Evolutionary conservation across 345 rosid species (phyloP), one percentile per base, ranked within the genome.

Genomic region (Lumnitzera racemosa): DNA sequence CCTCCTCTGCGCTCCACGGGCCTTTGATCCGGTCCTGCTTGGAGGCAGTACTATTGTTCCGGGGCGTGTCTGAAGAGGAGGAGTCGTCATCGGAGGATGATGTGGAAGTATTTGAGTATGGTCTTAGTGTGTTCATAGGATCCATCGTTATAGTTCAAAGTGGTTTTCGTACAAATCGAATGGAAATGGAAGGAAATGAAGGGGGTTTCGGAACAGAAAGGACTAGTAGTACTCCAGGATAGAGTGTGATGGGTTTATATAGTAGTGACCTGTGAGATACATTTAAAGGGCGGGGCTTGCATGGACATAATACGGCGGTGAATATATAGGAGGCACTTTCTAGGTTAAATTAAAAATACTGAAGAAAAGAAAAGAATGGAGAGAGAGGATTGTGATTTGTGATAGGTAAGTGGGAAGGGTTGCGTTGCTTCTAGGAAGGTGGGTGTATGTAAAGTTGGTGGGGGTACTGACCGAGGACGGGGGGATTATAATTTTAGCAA

Each of bases 1-100:
- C 90, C 60, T 84, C 90, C 57, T 84, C 90, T 0, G 90, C 83
- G 46, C 90, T 84, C 90, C 90, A 84, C 0, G 90, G 90, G 48
- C 90, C 90, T 63, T 80, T 84, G 57, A 84, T 81, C 60, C 73
- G 56, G 16, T 74, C 83, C 13, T 65, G 50, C 46, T 63, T 80
- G 41, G 47, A 59, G 2, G 51, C 15, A 12, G 17, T 16, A 49
- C 78, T 66, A 2, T 59, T 56, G 57, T 49, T 62, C 16, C 52
- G 71, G 49, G 73, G 71, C 5, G 89, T 72, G 9, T 77, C 78
- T 0, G 90, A 81, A 46, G 84, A 77, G 13, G 83, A 84, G 43
- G 83, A 61, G 52, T 58, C 61, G 0, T 46, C 41, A 23, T 75
- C 82, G 2, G 89, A 83, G 27, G 78, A 71, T 5, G 81, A 74